Evolutionary conservation across 768 basidiomycete species (phyloP).

Genomic region (Rhodotorula graminis): DNA sequence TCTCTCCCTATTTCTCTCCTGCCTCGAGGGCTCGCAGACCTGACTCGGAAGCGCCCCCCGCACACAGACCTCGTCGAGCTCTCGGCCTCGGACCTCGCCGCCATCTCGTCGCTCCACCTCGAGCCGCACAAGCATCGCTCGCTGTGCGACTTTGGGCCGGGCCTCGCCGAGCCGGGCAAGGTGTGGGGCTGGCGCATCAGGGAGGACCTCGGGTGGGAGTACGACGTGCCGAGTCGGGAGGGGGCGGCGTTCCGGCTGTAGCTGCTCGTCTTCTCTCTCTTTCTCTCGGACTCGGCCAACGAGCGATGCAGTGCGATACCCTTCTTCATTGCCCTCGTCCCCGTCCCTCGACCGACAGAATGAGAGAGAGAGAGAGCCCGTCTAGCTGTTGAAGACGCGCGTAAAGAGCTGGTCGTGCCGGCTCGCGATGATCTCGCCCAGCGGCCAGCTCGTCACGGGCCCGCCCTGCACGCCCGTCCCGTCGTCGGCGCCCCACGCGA

Average conservation of each 20-base stretch:
- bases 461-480: conserved; percentile 43
- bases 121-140: conserved; percentile 9
- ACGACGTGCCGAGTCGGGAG: neutral
- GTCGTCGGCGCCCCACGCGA: conserved; percentile 17
- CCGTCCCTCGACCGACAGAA: no score
- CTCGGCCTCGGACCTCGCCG: conserved; percentile 38
- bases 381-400: conserved; percentile 73
- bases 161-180: conserved; percentile 11
- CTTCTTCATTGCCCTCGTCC: no score
- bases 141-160: conserved; percentile 29
- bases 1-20: neutral
- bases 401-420: conserved; percentile 94
- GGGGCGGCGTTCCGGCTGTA: neutral
- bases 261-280: neutral
- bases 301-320: neutral
- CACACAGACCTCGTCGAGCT: conserved; percentile 41
- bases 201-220: conserved; percentile 45
- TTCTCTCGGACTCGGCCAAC: no score
- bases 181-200: conserved; percentile 42
- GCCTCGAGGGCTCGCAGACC: neutral
- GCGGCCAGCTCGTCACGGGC: conserved; percentile 88
- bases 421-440: conserved; percentile 83
- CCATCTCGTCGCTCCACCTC: conserved; percentile 38
- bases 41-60: neutral
- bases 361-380: neutral